phyloP scores from a whole-genome alignment of 805 yeast species.

The Tetrapisispora nanseiensis region DNA sequence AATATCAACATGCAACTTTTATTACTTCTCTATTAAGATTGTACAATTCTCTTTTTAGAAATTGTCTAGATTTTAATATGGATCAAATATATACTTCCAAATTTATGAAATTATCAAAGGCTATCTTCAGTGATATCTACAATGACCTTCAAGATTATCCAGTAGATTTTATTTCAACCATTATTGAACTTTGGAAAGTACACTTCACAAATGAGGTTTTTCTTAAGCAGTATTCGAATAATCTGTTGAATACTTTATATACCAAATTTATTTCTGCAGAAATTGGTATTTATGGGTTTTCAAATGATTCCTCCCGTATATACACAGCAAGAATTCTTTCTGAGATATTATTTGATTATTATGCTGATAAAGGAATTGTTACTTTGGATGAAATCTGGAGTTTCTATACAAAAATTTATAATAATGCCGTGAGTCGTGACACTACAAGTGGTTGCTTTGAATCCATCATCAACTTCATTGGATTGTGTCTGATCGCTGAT shows the following conservation, averaged over 20 bases:
- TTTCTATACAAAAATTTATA: conserved; percentile 18
- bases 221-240: conserved; percentile 15
- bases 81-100: conserved; percentile 12
- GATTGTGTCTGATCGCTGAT: conserved; percentile 22
- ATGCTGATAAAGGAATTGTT: conserved; percentile 11
- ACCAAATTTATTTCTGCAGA: conserved; percentile 19
- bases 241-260: conserved; percentile 11
- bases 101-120: conserved; percentile 20
- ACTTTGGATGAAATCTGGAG: conserved; percentile 14
- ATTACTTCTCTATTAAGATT: conserved; percentile 20
- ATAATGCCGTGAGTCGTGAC: conserved; percentile 15
- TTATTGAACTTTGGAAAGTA: conserved; percentile 20
- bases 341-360: conserved; percentile 27
- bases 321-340: conserved; percentile 29
- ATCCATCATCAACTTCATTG: conserved; percentile 30
- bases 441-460: conserved; percentile 29
- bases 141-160: conserved; percentile 20
- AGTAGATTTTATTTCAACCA: conserved; percentile 16
- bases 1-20: conserved; percentile 24
- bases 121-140: conserved; percentile 14
- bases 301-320: conserved; percentile 21
- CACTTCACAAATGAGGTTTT: conserved; percentile 16
- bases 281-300: conserved; percentile 21
- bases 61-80: conserved; percentile 6
- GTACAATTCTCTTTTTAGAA: conserved; percentile 17